Base-by-base conservation (phyloP, 1,284 basidiomycete genomes). In the Peniophora sp. region DNA sequence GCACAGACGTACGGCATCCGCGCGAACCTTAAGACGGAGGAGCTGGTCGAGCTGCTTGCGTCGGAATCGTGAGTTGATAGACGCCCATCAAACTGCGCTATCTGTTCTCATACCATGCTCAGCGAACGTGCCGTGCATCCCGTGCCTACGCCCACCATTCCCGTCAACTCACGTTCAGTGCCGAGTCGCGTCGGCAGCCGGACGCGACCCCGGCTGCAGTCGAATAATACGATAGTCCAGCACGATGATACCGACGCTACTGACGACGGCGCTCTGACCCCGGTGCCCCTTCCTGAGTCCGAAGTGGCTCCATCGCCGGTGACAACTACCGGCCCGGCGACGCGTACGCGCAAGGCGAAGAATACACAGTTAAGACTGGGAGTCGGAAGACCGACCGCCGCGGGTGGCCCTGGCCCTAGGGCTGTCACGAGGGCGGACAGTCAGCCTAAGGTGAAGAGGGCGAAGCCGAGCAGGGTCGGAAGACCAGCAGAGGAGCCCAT, bases 21-120 rank as follows among this genome's bases (percentile, higher is more conserved):
- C 64, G 85, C 87, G 47, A 88, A 88, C 64, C 75, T 88, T 62
- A 89, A 86, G 69, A 78, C 84, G 22, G 85, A 87, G 58, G 79
- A 79, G 44, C 68, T 89, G 54, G 86, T 89, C 59, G 81, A 88
- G 59, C 69, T 85, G n/a, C 68, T 24, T 39, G 37, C 20, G 43
- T 24, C 17, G 47, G 24, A 27, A 44, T 37, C 22, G 18, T 18
- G 20, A 11, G 39, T 42, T 11, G 18, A 22, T 23, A 15, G 42
- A 51, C 57, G 37, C 37, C 37, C 37, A 17, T 41, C n/a, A 10
- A 41, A 5, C 37, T 8, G n/a, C 8, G 5, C 37, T 41, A n/a
- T 20, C 15, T 17, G 37, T 54, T 46, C 27, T 49, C 22, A 48
- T 50, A 34, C 22, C 43, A 18, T 22, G 23, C 46, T 34, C 27